Evolutionary conservation across 768 basidiomycete species (phyloP).

Genomic region (Lentinula lateritia): DNA sequence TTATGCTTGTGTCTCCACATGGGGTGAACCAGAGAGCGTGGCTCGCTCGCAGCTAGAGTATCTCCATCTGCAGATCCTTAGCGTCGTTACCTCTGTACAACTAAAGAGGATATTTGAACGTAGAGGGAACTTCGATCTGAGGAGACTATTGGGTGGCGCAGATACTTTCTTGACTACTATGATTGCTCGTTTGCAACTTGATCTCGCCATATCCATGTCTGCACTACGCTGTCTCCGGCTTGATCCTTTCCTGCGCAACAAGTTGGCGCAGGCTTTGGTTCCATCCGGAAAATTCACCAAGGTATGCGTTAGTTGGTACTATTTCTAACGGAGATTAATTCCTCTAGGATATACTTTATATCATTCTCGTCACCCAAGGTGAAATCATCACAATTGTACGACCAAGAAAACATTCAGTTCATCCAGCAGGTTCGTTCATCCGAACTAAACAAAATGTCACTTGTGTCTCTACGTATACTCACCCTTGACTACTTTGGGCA

Average conservation of each 20-base stretch:
- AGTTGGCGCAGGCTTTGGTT: conserved; percentile 75
- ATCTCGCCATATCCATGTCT: conserved; percentile 78
- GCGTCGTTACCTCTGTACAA: conserved; percentile 82
- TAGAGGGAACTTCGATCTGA: conserved; percentile 87
- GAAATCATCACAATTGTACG: conserved; percentile 83
- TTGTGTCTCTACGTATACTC: neutral
- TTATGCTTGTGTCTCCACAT: conserved; percentile 85
- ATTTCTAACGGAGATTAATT: neutral
- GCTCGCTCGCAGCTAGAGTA: conserved; percentile 93
- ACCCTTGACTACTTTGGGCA: conserved; percentile 17
- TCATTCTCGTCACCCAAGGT: conserved; percentile 75
- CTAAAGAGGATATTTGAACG: conserved; percentile 82
- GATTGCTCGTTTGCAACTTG: conserved; percentile 63
- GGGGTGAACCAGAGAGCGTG: conserved; percentile 95
- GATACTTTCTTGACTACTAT: conserved; percentile 76
- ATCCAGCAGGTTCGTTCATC: conserved; percentile 66
- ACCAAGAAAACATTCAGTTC: conserved; percentile 91
- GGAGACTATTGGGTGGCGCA: conserved; percentile 72
- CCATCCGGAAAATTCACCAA: conserved; percentile 79
- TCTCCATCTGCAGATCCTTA: conserved; percentile 88
- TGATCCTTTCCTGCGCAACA: conserved; percentile 61
- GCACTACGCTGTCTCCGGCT: conserved; percentile 78
- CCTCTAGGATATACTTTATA: conserved; percentile 81
- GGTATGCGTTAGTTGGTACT: neutral
- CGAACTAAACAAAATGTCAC: neutral